Conservation (phyloP, 208 protist genomes). For the Blechomonas ayalai region DNA sequence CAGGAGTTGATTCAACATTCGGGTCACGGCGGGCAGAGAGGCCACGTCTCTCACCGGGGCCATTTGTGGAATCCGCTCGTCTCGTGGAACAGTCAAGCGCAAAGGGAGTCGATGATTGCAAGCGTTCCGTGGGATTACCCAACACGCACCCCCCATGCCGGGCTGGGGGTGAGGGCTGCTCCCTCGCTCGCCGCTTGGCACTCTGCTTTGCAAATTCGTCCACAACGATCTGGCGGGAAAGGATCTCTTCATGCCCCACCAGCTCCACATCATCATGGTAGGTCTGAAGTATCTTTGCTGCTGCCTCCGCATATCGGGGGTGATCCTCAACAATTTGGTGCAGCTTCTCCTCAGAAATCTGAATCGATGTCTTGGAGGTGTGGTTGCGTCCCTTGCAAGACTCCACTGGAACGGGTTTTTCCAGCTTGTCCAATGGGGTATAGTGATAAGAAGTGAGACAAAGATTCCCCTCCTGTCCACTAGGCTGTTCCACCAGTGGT, state of each 20-base stretch:
- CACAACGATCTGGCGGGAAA: constrained; percentile 29
- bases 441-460: constrained; percentile 45
- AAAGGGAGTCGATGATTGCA: constrained; percentile 28
- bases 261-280: constrained; percentile 34
- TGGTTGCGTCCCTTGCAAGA: background rate
- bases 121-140: constrained; percentile 21
- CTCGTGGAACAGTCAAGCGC: constrained; percentile 31
- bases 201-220: constrained; percentile 39
- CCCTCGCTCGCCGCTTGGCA: constrained; percentile 14
- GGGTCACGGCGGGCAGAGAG: constrained; percentile 23
- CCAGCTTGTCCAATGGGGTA: constrained; percentile 16
- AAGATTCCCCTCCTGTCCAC: constrained; percentile 23
- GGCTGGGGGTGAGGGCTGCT: constrained; percentile 15
- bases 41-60: constrained; percentile 4
- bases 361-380: constrained; percentile 13
- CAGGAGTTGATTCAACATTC: constrained; percentile 20
- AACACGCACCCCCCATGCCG: background rate
- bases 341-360: constrained; percentile 36
- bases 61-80: constrained; percentile 25
- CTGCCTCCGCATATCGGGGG: constrained; percentile 16
- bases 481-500: constrained; percentile 14
- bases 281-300: constrained; percentile 15
- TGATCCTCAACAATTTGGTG: constrained; percentile 17
- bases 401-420: constrained; percentile 1
- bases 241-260: constrained; percentile 36